A percentile compares a stretch with the other conserved stretches of the same genome.
Evolutionary conservation across 2,329 filamentous ascomycete species (phyloP).

Genomic region (Sporothrix euskadiensis): DNA sequence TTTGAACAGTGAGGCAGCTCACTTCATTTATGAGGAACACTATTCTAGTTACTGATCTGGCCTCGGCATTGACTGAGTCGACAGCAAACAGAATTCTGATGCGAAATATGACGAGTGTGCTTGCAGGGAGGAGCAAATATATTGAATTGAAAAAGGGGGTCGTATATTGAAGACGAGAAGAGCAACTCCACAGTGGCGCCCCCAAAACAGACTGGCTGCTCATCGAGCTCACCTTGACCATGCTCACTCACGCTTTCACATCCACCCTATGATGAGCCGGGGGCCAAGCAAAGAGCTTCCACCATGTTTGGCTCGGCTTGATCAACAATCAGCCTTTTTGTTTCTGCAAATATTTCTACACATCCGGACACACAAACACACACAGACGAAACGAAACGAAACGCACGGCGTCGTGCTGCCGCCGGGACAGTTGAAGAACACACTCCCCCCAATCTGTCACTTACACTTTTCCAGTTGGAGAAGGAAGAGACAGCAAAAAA

Average conservation of each 20-base stretch:
- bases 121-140: not conserved
- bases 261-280: not conserved
- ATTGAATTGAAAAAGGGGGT: not conserved
- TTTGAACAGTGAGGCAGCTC: not conserved
- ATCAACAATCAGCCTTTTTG: not conserved
- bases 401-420: not conserved
- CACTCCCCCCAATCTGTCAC: not conserved
- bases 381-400: not conserved
- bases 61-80: not conserved
- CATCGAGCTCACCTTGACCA: not conserved
- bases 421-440: not conserved
- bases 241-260: not conserved
- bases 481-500: not conserved
- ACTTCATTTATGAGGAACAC: not conserved
- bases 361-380: not conserved
- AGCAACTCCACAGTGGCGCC: not conserved
- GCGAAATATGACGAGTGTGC: not conserved
- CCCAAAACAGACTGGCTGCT: not conserved
- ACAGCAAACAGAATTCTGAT: not conserved
- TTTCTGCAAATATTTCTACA: not conserved
- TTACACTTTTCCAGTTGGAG: not conserved
- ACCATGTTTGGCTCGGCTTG: not conserved
- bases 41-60: not conserved
- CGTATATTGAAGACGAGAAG: not conserved
- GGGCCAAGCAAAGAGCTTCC: conserved; percentile 1